Percentiles rank a stretch among this genome's conserved stretches.
These are phyloP conservation scores for Hypoxylon sp. DNA, from an alignment of 2,329 filamentous ascomycete genomes.

Conservation along the genomic window DNA sequence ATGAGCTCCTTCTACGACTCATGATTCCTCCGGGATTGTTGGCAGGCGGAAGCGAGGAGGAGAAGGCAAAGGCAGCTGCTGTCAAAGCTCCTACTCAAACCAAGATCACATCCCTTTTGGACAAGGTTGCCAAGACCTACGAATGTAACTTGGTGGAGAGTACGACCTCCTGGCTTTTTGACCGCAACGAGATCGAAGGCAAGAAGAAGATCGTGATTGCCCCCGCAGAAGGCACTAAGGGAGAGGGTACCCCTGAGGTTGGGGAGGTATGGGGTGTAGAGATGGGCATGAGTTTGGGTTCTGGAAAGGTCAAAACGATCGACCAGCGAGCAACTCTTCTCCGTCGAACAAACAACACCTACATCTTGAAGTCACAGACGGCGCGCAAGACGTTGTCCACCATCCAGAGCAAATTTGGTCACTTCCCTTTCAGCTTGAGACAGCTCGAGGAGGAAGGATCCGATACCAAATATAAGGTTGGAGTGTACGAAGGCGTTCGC, in stretches of 20 bases:
- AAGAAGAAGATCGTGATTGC: constrained; percentile 97
- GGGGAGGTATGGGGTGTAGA: constrained; percentile 99
- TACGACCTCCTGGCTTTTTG: constrained; percentile 97
- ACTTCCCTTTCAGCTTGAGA: constrained; percentile 96
- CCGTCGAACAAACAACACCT: constrained; percentile 91
- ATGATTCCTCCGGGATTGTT: constrained; percentile 93
- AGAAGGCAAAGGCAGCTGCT: constrained; percentile 90
- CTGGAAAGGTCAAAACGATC: constrained; percentile 94
- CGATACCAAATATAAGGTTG: constrained; percentile 80
- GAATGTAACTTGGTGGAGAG: constrained; percentile 95
- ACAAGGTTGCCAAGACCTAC: constrained; percentile 93
- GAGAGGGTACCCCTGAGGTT: constrained; percentile 88
- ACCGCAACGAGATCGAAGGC: constrained; percentile 96
- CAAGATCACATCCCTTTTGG: constrained; percentile 88
- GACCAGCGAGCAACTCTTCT: constrained; percentile 92
- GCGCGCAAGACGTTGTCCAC: constrained; percentile 94
- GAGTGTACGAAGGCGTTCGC: constrained; percentile 95
- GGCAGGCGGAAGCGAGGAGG: constrained; percentile 87
- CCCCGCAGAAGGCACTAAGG: constrained; percentile 87
- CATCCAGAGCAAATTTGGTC: constrained; percentile 96
- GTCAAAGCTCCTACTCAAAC: constrained; percentile 87
- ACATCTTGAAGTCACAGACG: constrained; percentile 92
- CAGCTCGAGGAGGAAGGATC: constrained; percentile 97
- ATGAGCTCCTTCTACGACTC: constrained; percentile 91
- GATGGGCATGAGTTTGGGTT: constrained; percentile 90